Evolutionary conservation across 208 protist genomes (phyloP), one percentile per base, ranked within the genome.

Genomic region (Crithidia mellificae): DNA sequence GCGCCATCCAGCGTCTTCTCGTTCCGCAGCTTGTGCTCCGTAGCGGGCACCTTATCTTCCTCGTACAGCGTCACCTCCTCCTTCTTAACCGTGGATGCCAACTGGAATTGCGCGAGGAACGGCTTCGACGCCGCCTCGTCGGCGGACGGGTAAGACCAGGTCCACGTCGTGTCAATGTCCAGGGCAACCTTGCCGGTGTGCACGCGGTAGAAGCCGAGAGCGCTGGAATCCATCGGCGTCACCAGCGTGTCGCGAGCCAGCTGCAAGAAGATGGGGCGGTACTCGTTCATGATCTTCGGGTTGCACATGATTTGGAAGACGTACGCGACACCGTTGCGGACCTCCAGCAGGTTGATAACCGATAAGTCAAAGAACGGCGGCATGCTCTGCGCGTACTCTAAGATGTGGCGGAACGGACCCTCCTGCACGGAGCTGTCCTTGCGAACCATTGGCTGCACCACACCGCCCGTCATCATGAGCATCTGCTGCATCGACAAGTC

Each of bases 221-320:
- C 54, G 20, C 70, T 77, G 55, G 71, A 73, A 8, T 72, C 63
- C 71, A 85, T 71, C 20, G 81, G 68, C 0, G 44, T 79, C 46
- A 93, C 62, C 4, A 63, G 36, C 17, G 81, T 76, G 56, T 78
- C 63, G n/a, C 74, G 73, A 24, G 85, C 87, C 6, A 91, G 79
- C 43, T 93, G 68, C 70, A 88, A 72, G 66, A 93, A 88, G 25
- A 78, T 72, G n/a, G 66, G 61, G 29, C 72, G 81, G 70, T 87
- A 81, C 52, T 84, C 53, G 32, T 78, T 71, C 80, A 90, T 84
- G 4, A 87, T 77, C 41, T 67, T 78, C n/a, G 80, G 78, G 55
- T 74, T 87, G 64, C 77, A 72, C 83, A 89, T 93, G n/a, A 93
- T 87, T 65, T 93, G 88, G 54, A 93, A 87, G 0, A 88, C 83